phyloP scores from a whole-genome alignment of 257 asterid genomes.

The Ilex aquifolium region DNA sequence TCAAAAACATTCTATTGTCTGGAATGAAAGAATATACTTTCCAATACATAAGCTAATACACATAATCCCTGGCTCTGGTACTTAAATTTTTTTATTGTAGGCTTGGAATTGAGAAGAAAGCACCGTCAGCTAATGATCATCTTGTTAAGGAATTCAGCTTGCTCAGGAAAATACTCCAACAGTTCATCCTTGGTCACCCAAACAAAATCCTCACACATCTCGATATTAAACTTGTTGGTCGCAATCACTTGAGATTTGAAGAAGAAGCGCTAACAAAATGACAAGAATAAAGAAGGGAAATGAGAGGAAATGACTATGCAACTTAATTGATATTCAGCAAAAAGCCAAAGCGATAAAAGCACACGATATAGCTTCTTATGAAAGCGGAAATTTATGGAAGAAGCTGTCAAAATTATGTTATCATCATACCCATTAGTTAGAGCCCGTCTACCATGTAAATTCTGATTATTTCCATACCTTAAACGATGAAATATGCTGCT shows the following conservation, averaged over 20 bases:
- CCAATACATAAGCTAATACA: no score
- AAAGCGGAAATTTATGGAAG: no score
- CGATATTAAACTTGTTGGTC: conserved; percentile 44
- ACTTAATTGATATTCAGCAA: conserved; percentile 6
- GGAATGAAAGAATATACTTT: no score
- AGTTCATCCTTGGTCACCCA: conserved; percentile 93
- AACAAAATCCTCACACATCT: conserved; percentile 57
- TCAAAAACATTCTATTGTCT: no score
- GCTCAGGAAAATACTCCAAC: conserved; percentile 80
- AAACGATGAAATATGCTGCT: conserved; percentile 22
- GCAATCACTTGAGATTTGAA: conserved; percentile 92
- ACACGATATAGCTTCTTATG: no score
- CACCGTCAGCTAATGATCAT: conserved; percentile 65
- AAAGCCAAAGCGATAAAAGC: neutral
- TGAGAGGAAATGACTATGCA: no score
- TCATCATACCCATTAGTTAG: no score
- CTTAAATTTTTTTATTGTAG: neutral
- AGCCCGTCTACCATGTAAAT: no score
- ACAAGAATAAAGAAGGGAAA: conserved; percentile 7
- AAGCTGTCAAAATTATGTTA: no score
- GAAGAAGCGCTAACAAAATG: conserved; percentile 95
- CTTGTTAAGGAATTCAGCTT: conserved; percentile 63
- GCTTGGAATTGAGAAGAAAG: neutral
- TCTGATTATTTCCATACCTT: conserved; percentile 33
- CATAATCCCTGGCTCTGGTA: no score